Conservation (phyloP, 2,329 filamentous ascomycete species). For the Endoconidiophora laricicola region DNA sequence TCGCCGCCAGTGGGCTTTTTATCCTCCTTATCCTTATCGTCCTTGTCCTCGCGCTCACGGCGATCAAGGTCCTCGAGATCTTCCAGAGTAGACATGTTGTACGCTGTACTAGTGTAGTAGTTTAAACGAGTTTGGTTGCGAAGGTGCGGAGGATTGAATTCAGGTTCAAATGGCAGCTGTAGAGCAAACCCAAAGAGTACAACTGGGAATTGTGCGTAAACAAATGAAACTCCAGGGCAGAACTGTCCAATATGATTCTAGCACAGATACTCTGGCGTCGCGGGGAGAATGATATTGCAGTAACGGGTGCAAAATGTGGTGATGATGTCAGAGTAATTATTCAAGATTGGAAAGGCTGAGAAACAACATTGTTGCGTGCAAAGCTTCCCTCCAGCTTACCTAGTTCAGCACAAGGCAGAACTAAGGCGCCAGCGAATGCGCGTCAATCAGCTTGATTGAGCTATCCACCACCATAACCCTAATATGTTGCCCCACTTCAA, state of each 20-base stretch:
- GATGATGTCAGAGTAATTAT: conserved; percentile 6
- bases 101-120: conserved; percentile 18
- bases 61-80: conserved; percentile 81
- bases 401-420: neutral
- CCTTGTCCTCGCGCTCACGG: conserved; percentile 47
- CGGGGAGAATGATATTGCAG: neutral
- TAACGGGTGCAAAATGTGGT: neutral
- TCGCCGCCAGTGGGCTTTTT: conserved; percentile 17
- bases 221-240: neutral
- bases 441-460: neutral
- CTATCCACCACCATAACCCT: neutral
- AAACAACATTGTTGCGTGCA: neutral
- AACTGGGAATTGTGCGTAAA: neutral
- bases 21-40: conserved; percentile 19
- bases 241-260: neutral
- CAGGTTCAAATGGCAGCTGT: neutral
- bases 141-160: neutral
- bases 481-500: too few relatives aligned
- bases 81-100: conserved; percentile 68
- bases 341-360: neutral
- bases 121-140: neutral
- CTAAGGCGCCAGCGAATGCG: conserved; percentile 7
- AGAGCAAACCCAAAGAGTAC: neutral
- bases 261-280: neutral
- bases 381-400: neutral